Evolutionary conservation across 257 asterid species (phyloP).

Genomic region (Phtheirospermum japonicum): DNA sequence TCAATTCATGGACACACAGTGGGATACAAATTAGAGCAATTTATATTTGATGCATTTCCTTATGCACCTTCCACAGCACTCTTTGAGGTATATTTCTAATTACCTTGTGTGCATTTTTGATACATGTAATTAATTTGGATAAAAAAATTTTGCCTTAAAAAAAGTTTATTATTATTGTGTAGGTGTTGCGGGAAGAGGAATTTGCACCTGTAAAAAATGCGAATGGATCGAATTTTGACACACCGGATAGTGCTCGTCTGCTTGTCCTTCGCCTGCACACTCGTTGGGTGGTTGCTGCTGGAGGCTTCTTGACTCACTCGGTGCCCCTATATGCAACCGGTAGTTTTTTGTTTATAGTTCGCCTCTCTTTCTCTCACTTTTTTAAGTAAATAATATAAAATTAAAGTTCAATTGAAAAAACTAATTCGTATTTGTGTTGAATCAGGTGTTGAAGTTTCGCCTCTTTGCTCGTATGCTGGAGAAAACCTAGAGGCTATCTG

Average conservation of each 20-base stretch:
- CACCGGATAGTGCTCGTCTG: slow-evolving; percentile 92
- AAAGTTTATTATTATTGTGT: not conserved
- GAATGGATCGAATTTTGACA: slow-evolving; percentile 84
- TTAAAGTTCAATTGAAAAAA: not conserved
- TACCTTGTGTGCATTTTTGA: no score
- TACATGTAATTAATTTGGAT: not conserved
- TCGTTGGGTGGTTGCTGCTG: slow-evolving; percentile 97
- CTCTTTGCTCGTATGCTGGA: slow-evolving; percentile 90
- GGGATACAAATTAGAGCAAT: slow-evolving; percentile 90
- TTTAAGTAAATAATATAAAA: not conserved
- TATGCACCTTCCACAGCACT: slow-evolving; percentile 89
- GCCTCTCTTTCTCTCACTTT: not conserved
- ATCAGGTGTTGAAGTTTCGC: slow-evolving; percentile 92
- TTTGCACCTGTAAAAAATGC: slow-evolving; percentile 97
- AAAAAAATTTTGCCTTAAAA: not conserved
- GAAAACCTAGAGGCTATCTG: slow-evolving; percentile 93
- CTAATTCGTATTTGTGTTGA: not conserved
- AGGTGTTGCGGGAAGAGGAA: slow-evolving; percentile 93
- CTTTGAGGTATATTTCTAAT: slow-evolving; percentile 59
- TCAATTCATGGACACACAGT: slow-evolving; percentile 74
- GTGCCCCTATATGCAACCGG: slow-evolving; percentile 92
- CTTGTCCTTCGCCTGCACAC: slow-evolving; percentile 90
- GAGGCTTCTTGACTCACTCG: slow-evolving; percentile 96
- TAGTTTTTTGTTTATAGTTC: slow-evolving; percentile 21
- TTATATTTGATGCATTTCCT: slow-evolving; percentile 94